Evolutionary conservation across 495 filamentous ascomycete genomes (phyloP).

Genomic region (Penicillium odoratum): DNA sequence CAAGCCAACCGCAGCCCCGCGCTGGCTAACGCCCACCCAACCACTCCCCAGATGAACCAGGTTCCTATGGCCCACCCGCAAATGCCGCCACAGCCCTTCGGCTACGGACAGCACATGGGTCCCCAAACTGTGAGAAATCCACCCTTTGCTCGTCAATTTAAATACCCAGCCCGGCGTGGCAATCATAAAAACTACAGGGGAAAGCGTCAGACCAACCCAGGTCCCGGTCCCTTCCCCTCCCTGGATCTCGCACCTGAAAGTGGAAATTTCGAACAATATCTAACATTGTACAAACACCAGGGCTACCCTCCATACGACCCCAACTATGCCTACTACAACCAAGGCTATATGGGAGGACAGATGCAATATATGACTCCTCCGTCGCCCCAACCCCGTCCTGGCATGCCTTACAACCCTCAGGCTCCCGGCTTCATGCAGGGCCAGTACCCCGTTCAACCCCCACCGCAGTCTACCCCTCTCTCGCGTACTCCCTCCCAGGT

Average conservation of each 20-base stretch:
- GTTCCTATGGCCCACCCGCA: conserved; percentile 57
- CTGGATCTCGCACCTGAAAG: conserved; percentile 67
- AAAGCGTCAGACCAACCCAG: neutral
- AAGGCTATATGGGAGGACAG: conserved; percentile 49
- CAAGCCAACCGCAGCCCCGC: conserved; percentile 71
- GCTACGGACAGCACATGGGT: conserved; percentile 61
- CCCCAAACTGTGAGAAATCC: conserved; percentile 68
- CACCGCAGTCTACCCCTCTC: conserved; percentile 64
- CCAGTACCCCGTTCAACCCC: conserved; percentile 55
- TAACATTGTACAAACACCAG: conserved; percentile 65
- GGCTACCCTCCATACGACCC: conserved; percentile 34
- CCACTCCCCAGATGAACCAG: conserved; percentile 66
- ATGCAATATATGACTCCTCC: conserved; percentile 51
- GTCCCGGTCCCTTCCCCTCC: neutral
- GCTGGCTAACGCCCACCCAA: conserved; percentile 63
- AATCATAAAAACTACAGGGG: conserved; percentile 16
- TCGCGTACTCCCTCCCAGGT: conserved; percentile 82
- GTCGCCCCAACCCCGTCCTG: conserved; percentile 53
- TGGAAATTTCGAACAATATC: conserved; percentile 71
- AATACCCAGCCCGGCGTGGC: conserved; percentile 30
- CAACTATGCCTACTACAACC: conserved; percentile 36
- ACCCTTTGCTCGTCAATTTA: conserved; percentile 19
- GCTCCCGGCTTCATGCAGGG: conserved; percentile 45
- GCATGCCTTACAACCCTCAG: conserved; percentile 52
- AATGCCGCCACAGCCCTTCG: conserved; percentile 57